A percentile compares a stretch with the other conserved stretches of the same genome.
Conservation (phyloP, 148 eudicot species). For the Spergularia bocconei region DNA sequence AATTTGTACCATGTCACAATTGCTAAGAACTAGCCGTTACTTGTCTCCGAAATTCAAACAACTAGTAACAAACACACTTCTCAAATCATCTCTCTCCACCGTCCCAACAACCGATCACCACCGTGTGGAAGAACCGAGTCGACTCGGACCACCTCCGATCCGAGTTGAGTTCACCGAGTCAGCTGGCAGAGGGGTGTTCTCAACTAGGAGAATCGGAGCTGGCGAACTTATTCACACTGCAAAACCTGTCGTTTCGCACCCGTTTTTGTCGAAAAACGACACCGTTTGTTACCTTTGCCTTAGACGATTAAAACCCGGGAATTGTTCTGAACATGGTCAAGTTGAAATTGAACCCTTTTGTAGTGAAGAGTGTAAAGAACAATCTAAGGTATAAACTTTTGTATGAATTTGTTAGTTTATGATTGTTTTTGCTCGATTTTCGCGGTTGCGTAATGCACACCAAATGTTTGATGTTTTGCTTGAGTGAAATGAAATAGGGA, state of each 20-base stretch:
- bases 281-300: constrained; percentile 73
- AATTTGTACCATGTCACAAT: constrained; percentile 24
- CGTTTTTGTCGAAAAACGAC: constrained; percentile 42
- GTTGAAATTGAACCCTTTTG: constrained; percentile 41
- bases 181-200: constrained; percentile 84
- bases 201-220: constrained; percentile 54
- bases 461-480: constrained; percentile 41
- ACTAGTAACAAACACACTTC: constrained; percentile 3
- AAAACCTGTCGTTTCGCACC: constrained; percentile 68
- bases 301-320: constrained; percentile 22
- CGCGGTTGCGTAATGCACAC: constrained; percentile 17
- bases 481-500: not conserved
- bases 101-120: constrained; percentile 15
- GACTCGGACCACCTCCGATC: constrained; percentile 68
- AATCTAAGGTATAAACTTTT: constrained; percentile 47
- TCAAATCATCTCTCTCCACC: constrained; percentile 25
- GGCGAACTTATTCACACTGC: constrained; percentile 88
- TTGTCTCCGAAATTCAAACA: constrained; percentile 29
- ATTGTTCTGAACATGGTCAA: constrained; percentile 4
- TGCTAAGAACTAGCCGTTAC: constrained; percentile 40
- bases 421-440: not conserved
- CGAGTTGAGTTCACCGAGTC: constrained; percentile 57
- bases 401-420: not conserved
- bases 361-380: constrained; percentile 50
- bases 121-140: constrained; percentile 20